These are phyloP conservation scores for Cicer cuneatum DNA, from an alignment of 306 rosid genomes.

Conservation along the genomic window DNA sequence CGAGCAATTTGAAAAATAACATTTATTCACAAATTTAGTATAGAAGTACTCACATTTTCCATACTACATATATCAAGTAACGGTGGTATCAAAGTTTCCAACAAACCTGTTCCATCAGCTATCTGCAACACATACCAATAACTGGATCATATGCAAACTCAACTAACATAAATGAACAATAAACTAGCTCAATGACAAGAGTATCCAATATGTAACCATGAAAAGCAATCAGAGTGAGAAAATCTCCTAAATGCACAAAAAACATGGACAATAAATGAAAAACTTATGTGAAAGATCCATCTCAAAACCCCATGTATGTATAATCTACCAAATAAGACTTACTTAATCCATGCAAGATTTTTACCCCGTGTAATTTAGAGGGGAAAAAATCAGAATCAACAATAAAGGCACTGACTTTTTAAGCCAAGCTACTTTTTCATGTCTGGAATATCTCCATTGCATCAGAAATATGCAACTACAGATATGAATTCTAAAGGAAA, in stretches of 20 bases:
- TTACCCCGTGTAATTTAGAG: neutral
- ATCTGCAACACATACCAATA: conserved; percentile 61
- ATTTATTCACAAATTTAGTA: conserved; percentile 26
- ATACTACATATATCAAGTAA: conserved; percentile 74
- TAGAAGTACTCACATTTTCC: conserved; percentile 71
- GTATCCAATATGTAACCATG: conserved; percentile 25
- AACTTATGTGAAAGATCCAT: neutral
- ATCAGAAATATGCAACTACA: conserved; percentile 14
- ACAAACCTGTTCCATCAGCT: conserved; percentile 60
- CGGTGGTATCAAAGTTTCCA: conserved; percentile 73
- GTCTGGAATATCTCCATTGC: conserved; percentile 8
- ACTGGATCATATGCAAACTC: conserved; percentile 34
- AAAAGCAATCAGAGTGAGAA: conserved; percentile 1
- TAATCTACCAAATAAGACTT: conserved; percentile 1
- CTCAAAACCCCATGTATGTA: neutral
- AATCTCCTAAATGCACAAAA: neutral
- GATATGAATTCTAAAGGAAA: conserved; percentile 23
- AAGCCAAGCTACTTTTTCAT: conserved; percentile 15
- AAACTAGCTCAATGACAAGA: conserved; percentile 37
- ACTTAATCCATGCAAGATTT: neutral
- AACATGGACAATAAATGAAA: conserved; percentile 2
- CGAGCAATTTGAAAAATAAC: conserved; percentile 22
- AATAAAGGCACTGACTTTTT: neutral
- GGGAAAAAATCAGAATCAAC: neutral
- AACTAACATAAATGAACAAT: conserved; percentile 38